Base-by-base conservation (phyloP, 192 early-diverging fungal species). In the Rhizophagus clarus region DNA sequence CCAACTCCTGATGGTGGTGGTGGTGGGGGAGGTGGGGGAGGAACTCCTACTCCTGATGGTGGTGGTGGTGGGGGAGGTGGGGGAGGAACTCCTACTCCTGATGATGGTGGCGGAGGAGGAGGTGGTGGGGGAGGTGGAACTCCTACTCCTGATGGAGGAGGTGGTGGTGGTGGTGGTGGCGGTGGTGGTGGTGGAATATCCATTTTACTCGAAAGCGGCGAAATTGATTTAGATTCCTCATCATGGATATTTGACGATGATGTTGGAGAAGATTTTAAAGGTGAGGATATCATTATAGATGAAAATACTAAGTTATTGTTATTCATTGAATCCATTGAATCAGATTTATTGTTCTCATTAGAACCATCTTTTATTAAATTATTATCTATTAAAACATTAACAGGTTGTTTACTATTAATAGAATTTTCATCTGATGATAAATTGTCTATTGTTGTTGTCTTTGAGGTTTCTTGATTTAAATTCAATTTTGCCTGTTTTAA, bases 21-120 rank as follows among this genome's bases (percentile, higher is more conserved):
- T 5, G 77, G 67, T 32, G 83, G 83, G 34, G 84, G 81, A 56
- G 81, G 49, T 12, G 81, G 67, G 8, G 81, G 84, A 15, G 79
- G 79, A 32, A 63, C 77, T 29, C 78, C 79, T 37, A 37, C 5
- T 3, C 34, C 34, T 3, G 75, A 67, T 71, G 11, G 81, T 63
- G 2, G 79, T 20, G 81, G 24, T 0, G 81, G 62, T 37, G 79
- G 51, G 26, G 64, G 77, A 17, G 79, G 76, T 22, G 75, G 63
- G 32, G 24, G 71, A 0, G 81, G 83, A 24, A 79, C 79, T 4
- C 60, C 64, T 4, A 73, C 31, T 26, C 76, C 63, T 0, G 80
- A 74, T n/a, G 75, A 29, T 8, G 74, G 22, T 60, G 64, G 68
- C 2, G 62, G 49, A 7, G 40, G 12, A 1, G 81, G 45, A 26